Evolutionary conservation across 1,284 basidiomycete genomes (phyloP), one percentile per base, ranked within the genome.

Genomic region (Tylopilus orsonianus): DNA sequence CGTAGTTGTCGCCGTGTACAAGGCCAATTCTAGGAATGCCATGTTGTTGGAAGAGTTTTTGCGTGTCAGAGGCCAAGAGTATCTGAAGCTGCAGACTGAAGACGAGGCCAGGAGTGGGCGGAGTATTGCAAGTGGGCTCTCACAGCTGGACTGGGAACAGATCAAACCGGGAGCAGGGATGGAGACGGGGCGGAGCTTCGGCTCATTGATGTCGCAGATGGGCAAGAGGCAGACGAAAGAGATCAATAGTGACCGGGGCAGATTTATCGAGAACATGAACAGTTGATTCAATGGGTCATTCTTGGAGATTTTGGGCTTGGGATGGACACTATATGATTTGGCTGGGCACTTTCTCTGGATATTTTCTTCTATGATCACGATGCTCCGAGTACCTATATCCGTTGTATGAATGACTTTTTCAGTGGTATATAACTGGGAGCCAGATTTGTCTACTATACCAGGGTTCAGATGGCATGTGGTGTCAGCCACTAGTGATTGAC

Each of bases 21-120:
- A 93, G 66, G 83, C 92, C n/a, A 97, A 97, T 69, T 90, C 83
- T 36, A 77, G 94, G 54, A 97, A 97, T 62, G 93, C 90, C 3
- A 76, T 76, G 2, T 67, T 90, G 18, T 71, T 91, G 30, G 85
- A 88, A 57, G 86, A 89, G 67, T 87, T 77, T 63, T 64, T 90
- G 46, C 75, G 84, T 30, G 71, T 86, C 24, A 75, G 87, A 32
- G 87, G 84, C 0, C 79, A 82, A 46, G 79, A 85, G 57, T 80
- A 73, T 56, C 54, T 87, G 42, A 83, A 78, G 63, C 57, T 74
- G 49, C 67, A 75, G 41, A 68, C 67, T 6, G 68, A 69, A 42
- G 56, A 56, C n/a, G 49, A 37, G 52, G 50, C n/a, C 23, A 59
- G 58, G 65, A 42, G 39, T 14, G 38, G 57, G 1, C 30, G 30